Evolutionary conservation across 148 eudicot genomes (phyloP), one percentile per base, ranked within the genome.

Genomic region (Dianthus caryophyllus): DNA sequence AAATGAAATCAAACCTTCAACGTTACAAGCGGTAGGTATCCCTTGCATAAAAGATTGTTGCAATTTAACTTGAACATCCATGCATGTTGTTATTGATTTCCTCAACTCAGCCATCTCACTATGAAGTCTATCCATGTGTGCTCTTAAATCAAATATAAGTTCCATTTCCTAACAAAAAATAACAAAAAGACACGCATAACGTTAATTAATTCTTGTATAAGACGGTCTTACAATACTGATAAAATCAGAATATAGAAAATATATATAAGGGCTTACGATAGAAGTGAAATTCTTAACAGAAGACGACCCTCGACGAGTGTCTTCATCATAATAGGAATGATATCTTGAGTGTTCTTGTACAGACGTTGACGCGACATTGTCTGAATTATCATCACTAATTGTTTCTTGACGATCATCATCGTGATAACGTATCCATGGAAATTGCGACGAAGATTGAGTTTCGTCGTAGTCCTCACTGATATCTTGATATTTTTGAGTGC

Each of bases 111-210:
- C 75, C 49, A 92, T 80, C 79, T 92, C 96, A 30, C 65, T 77
- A 27, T 82, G 86, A 55, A 92, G 78, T 75, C 85, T 84, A 69
- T 82, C 82, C 89, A 92, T 87, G 54, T 84, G 80, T 17, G 76
- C 71, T 71, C 82, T 85, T 76, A 92, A 56, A 63, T 89, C 85
- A 77, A 79, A 87, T 50, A 85, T 77, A 25, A 85, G 73, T 47
- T 87, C 89, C 87, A 81, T 84, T 72, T 89, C 97, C 97, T 92
- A 75, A 48, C 15, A 61, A 44, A 64, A 38, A 4, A 6, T 21
- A 66, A 66, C 9, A 2, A 33, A 21, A 9, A 33, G 11, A 9
- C 5, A 44, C n/a, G 6, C 10, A 30, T 2, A 21, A 33, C 13
- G n/a, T 26, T 31, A 25, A 55, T 26, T 26, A 55, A 5, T 38